Evolutionary conservation across 495 filamentous ascomycete species (phyloP), one percentile per base, ranked within the genome.

Genomic region (Stereocaulon alpinum): DNA sequence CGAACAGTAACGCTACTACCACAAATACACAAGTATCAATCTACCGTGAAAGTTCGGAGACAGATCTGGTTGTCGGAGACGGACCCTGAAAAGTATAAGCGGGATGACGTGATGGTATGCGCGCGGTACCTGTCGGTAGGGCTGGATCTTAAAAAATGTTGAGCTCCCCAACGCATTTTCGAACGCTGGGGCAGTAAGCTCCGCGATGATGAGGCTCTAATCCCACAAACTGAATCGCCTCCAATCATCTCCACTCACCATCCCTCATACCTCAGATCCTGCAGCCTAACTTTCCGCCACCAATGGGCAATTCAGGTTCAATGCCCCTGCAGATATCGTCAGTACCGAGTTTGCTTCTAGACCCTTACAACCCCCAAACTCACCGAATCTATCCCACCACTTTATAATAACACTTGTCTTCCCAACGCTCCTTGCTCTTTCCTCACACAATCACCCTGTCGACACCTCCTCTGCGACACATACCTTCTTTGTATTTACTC

Each of bases 131-230:
- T 52, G n/a, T 18, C 49, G 49, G 49, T 52, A 52, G 30, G 49
- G 49, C 49, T 52, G 49, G 3, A 24, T 24, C 24, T 24, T 3
- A 37, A 34, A 52, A 51, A 52, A 34, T 52, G 49, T 52, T 52
- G 49, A 34, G 49, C 49, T 34, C 49, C 49, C 27, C 49, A 52
- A 52, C 49, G 30, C n/a, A 52, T 12, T 52, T 34, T 47, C 34
- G 30, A 18, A 32, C 3, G 49, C 49, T 52, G 49, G 49, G 49
- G 49, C 34, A 32, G 30, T 0, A 51, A 32, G 11, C 17, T 34
- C 48, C 0, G 48, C 27, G 49, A 52, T 52, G 49, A 52, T 52
- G 49, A 52, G 49, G 29, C 49, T 52, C 49, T 1, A 32, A 15
- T 15, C 49, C n/a, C 49, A 20, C 47, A 10, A 50, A 32, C 27